These are phyloP conservation scores for Tylopilus sp. DNA, from an alignment of 768 basidiomycete species.

Conservation along the genomic window DNA sequence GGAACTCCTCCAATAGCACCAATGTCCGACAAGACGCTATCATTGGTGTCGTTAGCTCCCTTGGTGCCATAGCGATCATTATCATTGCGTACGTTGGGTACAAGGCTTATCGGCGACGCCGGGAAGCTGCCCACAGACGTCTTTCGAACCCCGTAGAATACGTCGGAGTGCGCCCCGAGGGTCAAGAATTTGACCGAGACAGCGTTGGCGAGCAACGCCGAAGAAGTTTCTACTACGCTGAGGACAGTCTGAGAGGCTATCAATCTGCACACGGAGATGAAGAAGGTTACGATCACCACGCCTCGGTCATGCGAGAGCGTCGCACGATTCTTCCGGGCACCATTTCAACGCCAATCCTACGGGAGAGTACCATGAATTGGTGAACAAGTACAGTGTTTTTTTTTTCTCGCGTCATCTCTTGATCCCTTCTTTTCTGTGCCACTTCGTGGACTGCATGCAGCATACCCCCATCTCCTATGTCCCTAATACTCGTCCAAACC, in stretches of 20 bases:
- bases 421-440: background rate
- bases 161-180: conserved; percentile 52
- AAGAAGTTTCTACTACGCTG: conserved; percentile 83
- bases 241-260: conserved; percentile 71
- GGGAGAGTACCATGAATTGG: conserved; percentile 87
- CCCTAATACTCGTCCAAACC: background rate
- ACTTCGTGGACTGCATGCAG: conserved; percentile 9
- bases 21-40: conserved; percentile 72
- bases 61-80: conserved; percentile 74
- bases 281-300: conserved; percentile 34
- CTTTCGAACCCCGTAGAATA: conserved; percentile 43
- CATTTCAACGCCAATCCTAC: conserved; percentile 74
- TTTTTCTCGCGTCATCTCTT: background rate
- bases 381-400: conserved; percentile 30
- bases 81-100: conserved; percentile 71
- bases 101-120: conserved; percentile 62
- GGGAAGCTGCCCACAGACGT: conserved; percentile 67
- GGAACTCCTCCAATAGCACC: conserved; percentile 27
- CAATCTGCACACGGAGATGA: conserved; percentile 39
- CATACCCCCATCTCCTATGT: conserved; percentile 12
- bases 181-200: conserved; percentile 77
- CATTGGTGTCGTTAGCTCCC: conserved; percentile 83
- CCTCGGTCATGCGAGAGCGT: conserved; percentile 49
- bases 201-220: conserved; percentile 69
- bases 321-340: conserved; percentile 54